Conservation (phyloP, 1,284 basidiomycete species). For the Polyporus tsugae region DNA sequence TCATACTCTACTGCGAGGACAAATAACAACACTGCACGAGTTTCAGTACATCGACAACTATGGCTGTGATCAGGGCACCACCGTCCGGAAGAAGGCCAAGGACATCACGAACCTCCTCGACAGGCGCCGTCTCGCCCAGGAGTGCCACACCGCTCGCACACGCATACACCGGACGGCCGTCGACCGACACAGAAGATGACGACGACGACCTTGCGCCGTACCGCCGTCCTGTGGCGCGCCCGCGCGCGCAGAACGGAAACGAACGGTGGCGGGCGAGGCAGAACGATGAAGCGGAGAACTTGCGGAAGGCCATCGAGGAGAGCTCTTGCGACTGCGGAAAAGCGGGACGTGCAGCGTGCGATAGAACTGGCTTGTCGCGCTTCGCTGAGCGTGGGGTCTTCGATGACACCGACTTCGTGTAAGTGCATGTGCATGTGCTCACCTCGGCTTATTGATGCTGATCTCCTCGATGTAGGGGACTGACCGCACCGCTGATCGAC, state of each 20-base stretch:
- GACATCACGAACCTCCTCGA: conserved; percentile 95
- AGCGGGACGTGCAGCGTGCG: conserved; percentile 81
- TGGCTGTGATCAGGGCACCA: conserved; percentile 94
- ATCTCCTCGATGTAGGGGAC: not conserved
- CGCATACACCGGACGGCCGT: conserved; percentile 80
- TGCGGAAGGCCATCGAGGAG: conserved; percentile 81
- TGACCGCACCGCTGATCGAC: not conserved
- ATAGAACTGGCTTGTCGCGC: conserved; percentile 78
- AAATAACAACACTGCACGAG: conserved; percentile 99
- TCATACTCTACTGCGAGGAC: conserved; percentile 96
- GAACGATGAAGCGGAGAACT: conserved; percentile 57
- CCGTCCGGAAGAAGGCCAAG: conserved; percentile 97
- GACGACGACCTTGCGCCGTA: not conserved
- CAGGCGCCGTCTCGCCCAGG: conserved; percentile 81
- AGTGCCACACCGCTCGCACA: conserved; percentile 82
- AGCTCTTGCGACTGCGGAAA: conserved; percentile 77
- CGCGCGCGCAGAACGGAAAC: conserved; percentile 12
- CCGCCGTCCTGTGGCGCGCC: not conserved
- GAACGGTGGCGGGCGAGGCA: not conserved
- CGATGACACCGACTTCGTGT: conserved; percentile 82
- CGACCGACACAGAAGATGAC: conserved; percentile 47
- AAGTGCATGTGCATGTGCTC: conserved; percentile 34
- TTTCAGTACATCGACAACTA: conserved; percentile 97
- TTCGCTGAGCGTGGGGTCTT: conserved; percentile 79
- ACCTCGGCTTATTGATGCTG: not conserved